phyloP scores from a whole-genome alignment of 208 protist genomes.

The Leptomonas pyrrhocoris region DNA sequence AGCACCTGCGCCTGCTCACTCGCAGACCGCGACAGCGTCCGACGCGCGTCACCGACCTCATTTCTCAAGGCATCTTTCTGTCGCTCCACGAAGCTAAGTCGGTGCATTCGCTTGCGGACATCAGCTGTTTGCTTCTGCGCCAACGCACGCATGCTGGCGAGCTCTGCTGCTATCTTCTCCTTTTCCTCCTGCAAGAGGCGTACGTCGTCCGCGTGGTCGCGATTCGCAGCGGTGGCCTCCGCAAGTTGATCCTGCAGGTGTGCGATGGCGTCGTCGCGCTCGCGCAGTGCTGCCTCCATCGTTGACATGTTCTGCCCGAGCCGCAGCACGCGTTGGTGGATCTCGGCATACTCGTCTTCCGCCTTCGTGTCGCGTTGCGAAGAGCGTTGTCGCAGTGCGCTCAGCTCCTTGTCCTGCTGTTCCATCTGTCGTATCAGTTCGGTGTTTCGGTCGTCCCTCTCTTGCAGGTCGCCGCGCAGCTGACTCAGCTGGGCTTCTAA shows the following conservation, averaged over 20 bases:
- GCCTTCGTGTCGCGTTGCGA: slow-evolving; percentile 19
- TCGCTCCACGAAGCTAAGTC: slow-evolving; percentile 44
- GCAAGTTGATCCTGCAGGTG: slow-evolving; percentile 31
- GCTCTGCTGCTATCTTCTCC: slow-evolving; percentile 26
- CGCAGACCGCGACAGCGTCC: slow-evolving; percentile 5
- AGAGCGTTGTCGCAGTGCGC: slow-evolving; percentile 23
- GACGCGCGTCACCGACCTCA: slow-evolving; percentile 15
- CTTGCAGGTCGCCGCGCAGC: slow-evolving; percentile 25
- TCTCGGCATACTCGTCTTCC: slow-evolving; percentile 36
- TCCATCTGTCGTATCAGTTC: slow-evolving; percentile 25
- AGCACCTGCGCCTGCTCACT: slow-evolving; percentile 24
- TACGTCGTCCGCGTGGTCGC: neutral
- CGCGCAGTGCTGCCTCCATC: slow-evolving; percentile 29
- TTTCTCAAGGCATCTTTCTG: slow-evolving; percentile 34
- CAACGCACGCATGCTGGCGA: slow-evolving; percentile 19
- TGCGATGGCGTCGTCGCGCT: slow-evolving; percentile 28
- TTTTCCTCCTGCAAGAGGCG: slow-evolving; percentile 20
- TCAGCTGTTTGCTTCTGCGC: slow-evolving; percentile 70
- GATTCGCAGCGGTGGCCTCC: neutral
- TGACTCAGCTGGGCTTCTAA: slow-evolving; percentile 33
- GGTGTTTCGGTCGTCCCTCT: slow-evolving; percentile 22
- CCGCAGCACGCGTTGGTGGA: slow-evolving; percentile 32
- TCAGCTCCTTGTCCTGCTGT: slow-evolving; percentile 30
- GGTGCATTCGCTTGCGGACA: slow-evolving; percentile 56
- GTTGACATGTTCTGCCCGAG: slow-evolving; percentile 34